A percentile compares a stretch with the other conserved stretches of the same genome.
Conservation (phyloP, 352 stramenopile genomes). For the Globisporangium radiosum region DNA sequence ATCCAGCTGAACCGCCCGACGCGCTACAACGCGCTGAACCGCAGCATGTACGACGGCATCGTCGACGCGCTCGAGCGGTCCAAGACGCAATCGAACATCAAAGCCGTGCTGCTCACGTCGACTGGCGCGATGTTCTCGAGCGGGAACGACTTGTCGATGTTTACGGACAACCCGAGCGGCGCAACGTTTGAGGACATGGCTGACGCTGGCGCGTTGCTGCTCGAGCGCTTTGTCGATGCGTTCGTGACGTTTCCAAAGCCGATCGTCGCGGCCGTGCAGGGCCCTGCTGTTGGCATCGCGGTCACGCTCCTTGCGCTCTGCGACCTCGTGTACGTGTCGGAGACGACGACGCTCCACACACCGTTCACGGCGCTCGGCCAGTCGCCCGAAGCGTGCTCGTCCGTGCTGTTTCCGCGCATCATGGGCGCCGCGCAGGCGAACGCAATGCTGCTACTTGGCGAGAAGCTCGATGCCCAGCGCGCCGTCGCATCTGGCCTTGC, state of each 20-base stretch:
- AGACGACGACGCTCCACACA: constrained; percentile 86
- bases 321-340: constrained; percentile 87
- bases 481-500: constrained; percentile 38
- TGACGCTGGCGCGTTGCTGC: constrained; percentile 39
- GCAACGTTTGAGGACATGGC: constrained; percentile 56
- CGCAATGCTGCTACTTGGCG: constrained; percentile 73
- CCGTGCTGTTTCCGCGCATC: constrained; percentile 73
- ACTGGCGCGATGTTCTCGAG: constrained; percentile 86
- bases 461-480: constrained; percentile 71
- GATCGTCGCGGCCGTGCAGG: constrained; percentile 86
- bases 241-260: constrained; percentile 89
- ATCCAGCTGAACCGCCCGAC: constrained; percentile 72
- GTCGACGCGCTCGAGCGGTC: constrained; percentile 60
- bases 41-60: constrained; percentile 77
- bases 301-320: constrained; percentile 86
- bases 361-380: constrained; percentile 89
- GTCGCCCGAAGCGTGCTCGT: constrained; percentile 89
- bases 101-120: constrained; percentile 84
- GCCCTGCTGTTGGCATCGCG: constrained; percentile 85
- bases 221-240: constrained; percentile 59
- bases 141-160: constrained; percentile 85
- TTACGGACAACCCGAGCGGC: constrained; percentile 45
- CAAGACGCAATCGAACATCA: constrained; percentile 55
- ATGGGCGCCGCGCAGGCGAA: constrained; percentile 86
- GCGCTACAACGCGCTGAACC: constrained; percentile 87